Evolutionary conservation across 768 basidiomycete genomes (phyloP).

Genomic region (Hericium erinaceus): DNA sequence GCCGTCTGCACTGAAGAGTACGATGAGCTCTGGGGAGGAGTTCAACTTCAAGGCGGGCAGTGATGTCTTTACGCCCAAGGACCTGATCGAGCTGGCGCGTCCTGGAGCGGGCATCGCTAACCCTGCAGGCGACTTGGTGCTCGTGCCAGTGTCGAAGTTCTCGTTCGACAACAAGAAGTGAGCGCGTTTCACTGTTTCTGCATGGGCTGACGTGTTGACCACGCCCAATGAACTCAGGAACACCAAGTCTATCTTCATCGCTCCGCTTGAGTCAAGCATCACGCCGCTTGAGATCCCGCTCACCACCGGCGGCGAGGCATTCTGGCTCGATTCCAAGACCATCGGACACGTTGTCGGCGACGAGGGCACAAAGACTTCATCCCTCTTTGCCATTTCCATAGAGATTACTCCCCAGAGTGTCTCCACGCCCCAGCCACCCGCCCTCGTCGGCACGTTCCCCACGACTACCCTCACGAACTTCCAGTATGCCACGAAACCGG

Average conservation of each 20-base stretch:
- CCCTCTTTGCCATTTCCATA: conserved; percentile 54
- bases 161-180: conserved; percentile 69
- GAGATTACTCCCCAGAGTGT: conserved; percentile 30
- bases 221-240: conserved; percentile 35
- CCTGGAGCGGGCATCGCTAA: conserved; percentile 64
- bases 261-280: conserved; percentile 43
- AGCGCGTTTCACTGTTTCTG: conserved; percentile 17
- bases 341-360: conserved; percentile 57
- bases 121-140: conserved; percentile 53
- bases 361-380: conserved; percentile 38
- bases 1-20: conserved; percentile 16
- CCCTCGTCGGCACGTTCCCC: conserved; percentile 56
- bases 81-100: conserved; percentile 60
- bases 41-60: conserved; percentile 52
- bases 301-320: conserved; percentile 59
- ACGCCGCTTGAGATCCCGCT: conserved; percentile 51
- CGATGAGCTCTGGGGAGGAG: conserved; percentile 19
- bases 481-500: conserved; percentile 45
- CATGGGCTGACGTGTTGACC: background rate
- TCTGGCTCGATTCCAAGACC: conserved; percentile 71
- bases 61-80: conserved; percentile 59
- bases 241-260: conserved; percentile 56
- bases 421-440: conserved; percentile 27
- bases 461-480: conserved; percentile 64
- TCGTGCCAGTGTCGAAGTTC: conserved; percentile 59